Percentiles rank a stretch among this genome's conserved stretches.
Conservation (phyloP, 169 alveolate species). For the Eimeria necatrix region DNA sequence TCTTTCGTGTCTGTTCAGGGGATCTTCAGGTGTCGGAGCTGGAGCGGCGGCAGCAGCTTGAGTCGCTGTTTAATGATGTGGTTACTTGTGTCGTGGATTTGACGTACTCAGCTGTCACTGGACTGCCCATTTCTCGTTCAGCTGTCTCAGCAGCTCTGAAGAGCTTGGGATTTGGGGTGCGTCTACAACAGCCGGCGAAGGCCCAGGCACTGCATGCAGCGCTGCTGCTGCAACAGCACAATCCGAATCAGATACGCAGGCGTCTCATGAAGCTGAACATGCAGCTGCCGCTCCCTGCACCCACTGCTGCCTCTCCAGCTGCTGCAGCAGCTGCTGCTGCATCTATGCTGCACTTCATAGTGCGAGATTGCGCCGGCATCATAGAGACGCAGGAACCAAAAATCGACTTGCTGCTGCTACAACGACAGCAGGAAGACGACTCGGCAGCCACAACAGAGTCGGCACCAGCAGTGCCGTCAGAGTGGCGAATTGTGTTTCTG, state of each 20-base stretch:
- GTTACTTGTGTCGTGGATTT: slow-evolving; percentile 88
- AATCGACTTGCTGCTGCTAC: not conserved
- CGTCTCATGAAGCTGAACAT: not conserved
- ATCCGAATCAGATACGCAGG: slow-evolving; percentile 3
- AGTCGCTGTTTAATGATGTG: slow-evolving; percentile 89
- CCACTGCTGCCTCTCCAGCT: not conserved
- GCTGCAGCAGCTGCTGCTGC: slow-evolving; percentile 43
- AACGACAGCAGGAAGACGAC: not conserved
- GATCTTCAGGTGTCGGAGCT: slow-evolving; percentile 93
- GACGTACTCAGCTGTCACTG: slow-evolving; percentile 92
- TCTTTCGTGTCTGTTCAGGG: slow-evolving; percentile 78
- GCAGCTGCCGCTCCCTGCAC: not conserved
- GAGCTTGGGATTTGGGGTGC: slow-evolving; percentile 53
- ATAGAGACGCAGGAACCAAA: slow-evolving; percentile 4
- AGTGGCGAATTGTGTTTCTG: not conserved
- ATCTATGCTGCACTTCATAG: not conserved
- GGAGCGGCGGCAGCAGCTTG: slow-evolving; percentile 91
- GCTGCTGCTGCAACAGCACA: not conserved
- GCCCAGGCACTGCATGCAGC: slow-evolving; percentile 79
- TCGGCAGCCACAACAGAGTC: not conserved
- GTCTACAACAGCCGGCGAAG: slow-evolving; percentile 49
- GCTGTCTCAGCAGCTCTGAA: slow-evolving; percentile 90
- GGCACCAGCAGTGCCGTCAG: not conserved
- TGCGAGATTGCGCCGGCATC: slow-evolving; percentile 38
- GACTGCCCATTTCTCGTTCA: slow-evolving; percentile 91